A percentile compares a stretch with the other conserved stretches of the same genome.
Conservation (phyloP, 768 basidiomycete species). For the Rhizopogon roseolus region DNA sequence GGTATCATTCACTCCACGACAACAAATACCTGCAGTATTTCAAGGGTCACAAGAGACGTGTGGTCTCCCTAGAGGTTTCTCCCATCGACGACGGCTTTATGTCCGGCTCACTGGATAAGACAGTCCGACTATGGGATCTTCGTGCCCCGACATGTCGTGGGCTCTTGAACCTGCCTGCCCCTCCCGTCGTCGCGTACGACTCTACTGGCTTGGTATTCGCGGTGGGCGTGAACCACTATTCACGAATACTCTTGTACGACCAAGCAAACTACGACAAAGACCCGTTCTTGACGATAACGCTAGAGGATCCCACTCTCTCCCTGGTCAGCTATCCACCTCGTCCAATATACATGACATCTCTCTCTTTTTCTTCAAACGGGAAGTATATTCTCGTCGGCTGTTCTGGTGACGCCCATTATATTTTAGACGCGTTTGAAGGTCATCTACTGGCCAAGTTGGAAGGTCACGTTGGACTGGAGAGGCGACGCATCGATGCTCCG, state of each 20-base stretch:
- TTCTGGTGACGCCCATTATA: slow-evolving; percentile 87
- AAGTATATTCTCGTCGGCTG: slow-evolving; percentile 91
- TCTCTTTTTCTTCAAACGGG: slow-evolving; percentile 87
- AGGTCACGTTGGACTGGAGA: slow-evolving; percentile 80
- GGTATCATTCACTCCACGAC: slow-evolving; percentile 94
- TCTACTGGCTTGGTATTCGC: slow-evolving; percentile 80
- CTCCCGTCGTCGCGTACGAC: slow-evolving; percentile 83
- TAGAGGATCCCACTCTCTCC: slow-evolving; percentile 76
- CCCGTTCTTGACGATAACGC: slow-evolving; percentile 79
- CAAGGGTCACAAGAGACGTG: slow-evolving; percentile 86
- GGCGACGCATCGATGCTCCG: slow-evolving; percentile 44
- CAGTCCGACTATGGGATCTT: slow-evolving; percentile 95
- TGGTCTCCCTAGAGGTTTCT: slow-evolving; percentile 86
- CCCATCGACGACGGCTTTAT: slow-evolving; percentile 95
- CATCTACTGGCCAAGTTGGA: slow-evolving; percentile 79
- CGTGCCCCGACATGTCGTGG: slow-evolving; percentile 76
- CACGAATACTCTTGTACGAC: slow-evolving; percentile 83
- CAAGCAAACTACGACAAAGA: slow-evolving; percentile 84
- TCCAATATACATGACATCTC: slow-evolving; percentile 85
- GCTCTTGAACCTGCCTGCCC: slow-evolving; percentile 65
- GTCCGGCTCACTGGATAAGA: slow-evolving; percentile 91
- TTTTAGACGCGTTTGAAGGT: slow-evolving; percentile 89
- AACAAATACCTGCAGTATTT: slow-evolving; percentile 97
- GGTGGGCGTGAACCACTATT: slow-evolving; percentile 78
- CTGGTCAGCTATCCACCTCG: slow-evolving; percentile 83